Conservation (phyloP, 1,284 basidiomycete species). For the Sporisorium graminicola region DNA sequence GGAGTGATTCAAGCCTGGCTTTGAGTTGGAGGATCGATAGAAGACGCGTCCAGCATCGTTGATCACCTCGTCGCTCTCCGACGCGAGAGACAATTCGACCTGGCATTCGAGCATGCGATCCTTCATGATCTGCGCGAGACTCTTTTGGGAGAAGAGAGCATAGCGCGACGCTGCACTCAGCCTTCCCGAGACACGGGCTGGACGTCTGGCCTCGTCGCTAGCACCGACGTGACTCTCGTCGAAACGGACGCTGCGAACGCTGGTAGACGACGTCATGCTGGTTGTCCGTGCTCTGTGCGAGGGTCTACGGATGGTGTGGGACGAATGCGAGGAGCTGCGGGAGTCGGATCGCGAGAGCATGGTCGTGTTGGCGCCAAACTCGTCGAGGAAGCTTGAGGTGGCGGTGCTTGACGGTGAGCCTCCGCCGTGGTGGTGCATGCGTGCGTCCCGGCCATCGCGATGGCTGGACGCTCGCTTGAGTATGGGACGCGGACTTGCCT, state of each 20-base stretch:
- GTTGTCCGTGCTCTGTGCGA: conserved; percentile 35
- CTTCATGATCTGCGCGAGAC: conserved; percentile 41
- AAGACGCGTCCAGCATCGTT: conserved; percentile 6
- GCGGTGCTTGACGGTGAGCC: conserved; percentile 17
- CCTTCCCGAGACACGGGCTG: conserved; percentile 16
- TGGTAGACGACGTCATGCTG: conserved; percentile 39
- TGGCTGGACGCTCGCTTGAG: conserved; percentile 41
- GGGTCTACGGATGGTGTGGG: conserved; percentile 39
- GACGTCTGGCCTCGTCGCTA: conserved; percentile 13
- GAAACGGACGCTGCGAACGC: conserved; percentile 44
- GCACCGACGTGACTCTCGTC: conserved; percentile 31
- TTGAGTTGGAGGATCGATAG: conserved; percentile 28
- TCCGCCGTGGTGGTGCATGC: conserved; percentile 8
- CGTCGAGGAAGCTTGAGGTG: conserved; percentile 23
- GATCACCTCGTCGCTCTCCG: not conserved
- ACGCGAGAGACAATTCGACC: conserved; percentile 30
- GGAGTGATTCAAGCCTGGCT: conserved; percentile 44
- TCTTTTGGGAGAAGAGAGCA: conserved; percentile 35
- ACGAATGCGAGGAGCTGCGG: conserved; percentile 44
- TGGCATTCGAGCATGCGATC: conserved; percentile 49
- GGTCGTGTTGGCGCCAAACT: conserved; percentile 30
- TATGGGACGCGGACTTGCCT: conserved; percentile 39
- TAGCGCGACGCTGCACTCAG: conserved; percentile 34
- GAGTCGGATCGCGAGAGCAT: conserved; percentile 47
- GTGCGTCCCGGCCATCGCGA: conserved; percentile 27